A percentile compares a stretch with the other conserved stretches of the same genome.
Evolutionary conservation across 352 stramenopile genomes (phyloP).

Genomic region (Blastocystis sp.): DNA sequence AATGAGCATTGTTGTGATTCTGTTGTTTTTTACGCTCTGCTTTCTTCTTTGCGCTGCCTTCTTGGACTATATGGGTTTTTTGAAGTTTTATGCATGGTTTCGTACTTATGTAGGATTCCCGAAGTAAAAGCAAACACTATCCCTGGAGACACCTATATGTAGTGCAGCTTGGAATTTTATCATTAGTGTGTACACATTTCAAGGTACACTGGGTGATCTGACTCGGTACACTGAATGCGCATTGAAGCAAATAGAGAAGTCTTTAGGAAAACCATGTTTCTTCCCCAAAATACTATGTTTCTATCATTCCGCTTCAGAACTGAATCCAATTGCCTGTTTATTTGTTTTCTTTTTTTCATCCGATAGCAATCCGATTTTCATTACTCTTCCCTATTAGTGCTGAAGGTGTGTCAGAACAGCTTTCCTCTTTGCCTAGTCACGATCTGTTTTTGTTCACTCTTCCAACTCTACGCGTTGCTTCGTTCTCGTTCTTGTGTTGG

Average conservation of each 20-base stretch:
- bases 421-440: background rate
- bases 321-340: background rate
- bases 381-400: background rate
- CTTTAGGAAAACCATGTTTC: background rate
- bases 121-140: background rate
- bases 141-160: conserved; percentile 8
- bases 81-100: background rate
- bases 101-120: background rate
- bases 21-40: background rate
- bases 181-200: conserved; percentile 11
- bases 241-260: background rate
- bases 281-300: conserved; percentile 22
- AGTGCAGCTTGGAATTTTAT: background rate
- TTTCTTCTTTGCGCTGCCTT: background rate
- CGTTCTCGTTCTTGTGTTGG: background rate
- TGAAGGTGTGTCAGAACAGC: background rate
- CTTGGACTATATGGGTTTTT: conserved; percentile 46
- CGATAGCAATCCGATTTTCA: background rate
- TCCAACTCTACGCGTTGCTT: background rate
- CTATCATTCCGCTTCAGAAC: background rate
- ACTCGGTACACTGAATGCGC: background rate
- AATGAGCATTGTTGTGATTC: background rate
- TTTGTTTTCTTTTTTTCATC: background rate
- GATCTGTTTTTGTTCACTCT: background rate
- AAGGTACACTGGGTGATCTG: background rate